Base-by-base conservation (phyloP, 495 filamentous ascomycete species). In the Margaritispora aquatica region DNA sequence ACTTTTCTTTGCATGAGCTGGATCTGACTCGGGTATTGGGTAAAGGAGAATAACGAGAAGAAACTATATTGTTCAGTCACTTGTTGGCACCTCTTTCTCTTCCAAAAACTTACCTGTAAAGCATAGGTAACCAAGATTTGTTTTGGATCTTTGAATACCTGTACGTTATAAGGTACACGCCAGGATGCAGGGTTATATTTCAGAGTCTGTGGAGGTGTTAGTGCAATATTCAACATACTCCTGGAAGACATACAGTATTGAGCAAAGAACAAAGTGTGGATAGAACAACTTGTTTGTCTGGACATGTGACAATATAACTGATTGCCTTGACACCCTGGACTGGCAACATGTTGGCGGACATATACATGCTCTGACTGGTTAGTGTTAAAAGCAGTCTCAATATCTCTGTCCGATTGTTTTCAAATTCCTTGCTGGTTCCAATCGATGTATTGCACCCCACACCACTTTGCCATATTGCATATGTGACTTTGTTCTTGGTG, bases 171-270 rank as follows among this genome's bases (percentile, higher is more conserved):
- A 24, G 94, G 93, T 20, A 97, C 90, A 21, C 89, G 83, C 94
- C 94, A 99, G 22, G 83, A 88, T 2, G 92, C 90, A 10, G 93
- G 92, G 66, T 97, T 97, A 73, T 96, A 99, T 69, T 96, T 97
- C 63, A 99, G 81, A 0, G 91, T 91, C 89, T 95, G 60, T 38
- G 31, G 21, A n/a, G 17, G 15, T 17, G 19, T 44, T 44, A 44
- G 38, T n/a, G 17, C 38, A 15, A 44, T 7, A 8, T n/a, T 44
- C 38, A 34, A 7, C 50, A 13, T 44, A 1, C 7, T 22, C 7
- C 29, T 9, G 49, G 22, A 20, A 24, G 27, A 76, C 87, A 65
- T 81, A 92, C 92, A n/a, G 95, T 97, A 66, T 99, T 99, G 41
- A 99, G 73, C 8, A 97, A 74, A 5, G 95, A 99, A 73, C 93